A percentile compares a stretch with the other conserved stretches of the same genome.
Conservation (phyloP, 148 eudicot genomes). For the Silene conica region DNA sequence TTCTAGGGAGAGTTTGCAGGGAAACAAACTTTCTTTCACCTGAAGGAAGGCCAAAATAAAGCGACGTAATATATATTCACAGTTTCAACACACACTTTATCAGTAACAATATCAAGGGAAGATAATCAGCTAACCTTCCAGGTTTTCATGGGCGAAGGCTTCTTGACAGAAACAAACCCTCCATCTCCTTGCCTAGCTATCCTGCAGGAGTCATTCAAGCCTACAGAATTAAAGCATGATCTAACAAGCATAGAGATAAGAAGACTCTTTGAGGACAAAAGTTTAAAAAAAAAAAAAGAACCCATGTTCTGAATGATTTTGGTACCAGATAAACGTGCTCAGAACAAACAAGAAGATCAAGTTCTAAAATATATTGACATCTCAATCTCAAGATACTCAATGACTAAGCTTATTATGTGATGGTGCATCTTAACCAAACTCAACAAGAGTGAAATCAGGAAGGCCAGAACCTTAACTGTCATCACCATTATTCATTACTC, state of each 20-base stretch:
- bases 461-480: background rate
- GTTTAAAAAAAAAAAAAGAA: no score
- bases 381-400: no score
- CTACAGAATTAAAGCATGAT: constrained; percentile 11
- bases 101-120: constrained; percentile 14
- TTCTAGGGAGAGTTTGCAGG: constrained; percentile 66
- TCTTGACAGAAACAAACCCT: constrained; percentile 77
- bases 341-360: background rate
- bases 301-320: background rate
- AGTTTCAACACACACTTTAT: constrained; percentile 5
- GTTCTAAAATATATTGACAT: background rate
- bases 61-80: constrained; percentile 7
- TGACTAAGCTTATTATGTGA: background rate
- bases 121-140: constrained; percentile 72
- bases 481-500: background rate
- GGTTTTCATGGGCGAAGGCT: constrained; percentile 58
- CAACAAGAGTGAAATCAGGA: background rate
- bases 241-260: background rate
- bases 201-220: constrained; percentile 45
- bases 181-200: constrained; percentile 85
- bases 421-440: background rate
- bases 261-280: background rate
- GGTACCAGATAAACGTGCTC: background rate
- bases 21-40: constrained; percentile 92
- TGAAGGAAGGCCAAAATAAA: constrained; percentile 27